phyloP scores from a whole-genome alignment of 1,139 yeast species.

The Taiozyma sp. region DNA sequence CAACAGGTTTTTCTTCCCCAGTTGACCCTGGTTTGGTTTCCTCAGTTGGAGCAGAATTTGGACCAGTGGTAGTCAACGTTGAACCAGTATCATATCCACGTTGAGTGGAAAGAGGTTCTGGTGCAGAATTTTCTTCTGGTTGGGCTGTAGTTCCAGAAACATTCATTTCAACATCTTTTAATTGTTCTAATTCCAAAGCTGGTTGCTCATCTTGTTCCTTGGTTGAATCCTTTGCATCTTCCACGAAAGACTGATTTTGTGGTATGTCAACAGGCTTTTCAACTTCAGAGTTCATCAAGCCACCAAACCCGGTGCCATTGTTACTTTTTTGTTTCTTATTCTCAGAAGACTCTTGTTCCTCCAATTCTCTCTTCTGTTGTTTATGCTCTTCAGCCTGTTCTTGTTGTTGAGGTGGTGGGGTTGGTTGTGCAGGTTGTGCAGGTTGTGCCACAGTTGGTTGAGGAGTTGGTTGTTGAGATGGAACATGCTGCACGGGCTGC shows the following conservation, averaged over 20 bases:
- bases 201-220: background rate
- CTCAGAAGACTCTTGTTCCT: background rate
- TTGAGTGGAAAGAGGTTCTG: background rate
- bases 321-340: background rate
- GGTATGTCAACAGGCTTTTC: conserved; percentile 6
- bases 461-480: conserved; percentile 4
- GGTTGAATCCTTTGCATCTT: background rate
- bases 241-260: conserved; percentile 1
- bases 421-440: background rate
- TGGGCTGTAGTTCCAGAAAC: background rate
- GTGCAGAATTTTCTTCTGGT: background rate
- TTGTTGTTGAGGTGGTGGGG: background rate
- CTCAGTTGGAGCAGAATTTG: background rate
- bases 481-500: background rate
- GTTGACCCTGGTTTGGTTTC: background rate
- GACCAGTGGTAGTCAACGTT: background rate
- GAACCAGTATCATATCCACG: background rate
- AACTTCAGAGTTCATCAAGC: background rate
- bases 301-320: background rate
- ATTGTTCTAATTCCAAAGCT: background rate
- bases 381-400: background rate
- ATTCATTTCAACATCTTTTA: background rate
- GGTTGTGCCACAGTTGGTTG: conserved; percentile 6
- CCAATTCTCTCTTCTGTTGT: conserved; percentile 5
- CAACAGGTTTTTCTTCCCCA: background rate